Percentiles rank a stretch among this genome's conserved stretches.
phyloP scores from a whole-genome alignment of 2,329 filamentous ascomycete genomes.

The Didymella sp. region DNA sequence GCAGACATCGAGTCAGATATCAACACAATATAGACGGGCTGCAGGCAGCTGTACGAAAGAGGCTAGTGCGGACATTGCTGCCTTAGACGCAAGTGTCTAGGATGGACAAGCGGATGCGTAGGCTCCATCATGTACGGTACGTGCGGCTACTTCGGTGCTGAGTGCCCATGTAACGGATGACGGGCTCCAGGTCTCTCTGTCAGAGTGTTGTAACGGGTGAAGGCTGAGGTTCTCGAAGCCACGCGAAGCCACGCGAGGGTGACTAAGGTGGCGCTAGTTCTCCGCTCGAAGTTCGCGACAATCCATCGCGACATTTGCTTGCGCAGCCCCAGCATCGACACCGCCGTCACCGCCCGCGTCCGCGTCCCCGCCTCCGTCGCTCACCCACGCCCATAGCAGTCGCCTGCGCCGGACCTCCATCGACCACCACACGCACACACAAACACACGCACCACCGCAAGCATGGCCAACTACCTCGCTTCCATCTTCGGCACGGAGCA shows the following conservation, averaged over 20 bases:
- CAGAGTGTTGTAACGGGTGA: neutral
- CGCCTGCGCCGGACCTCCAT: neutral
- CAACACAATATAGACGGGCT: neutral
- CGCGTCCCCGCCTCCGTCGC: conserved; percentile 1
- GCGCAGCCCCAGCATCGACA: conserved; percentile 16
- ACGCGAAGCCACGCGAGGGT: conserved; percentile 19
- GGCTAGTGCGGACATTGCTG: conserved; percentile 9
- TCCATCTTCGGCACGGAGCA: conserved; percentile 99
- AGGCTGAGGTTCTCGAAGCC: conserved; percentile 12
- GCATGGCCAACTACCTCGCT: conserved; percentile 97
- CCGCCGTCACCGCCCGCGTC: conserved; percentile 5
- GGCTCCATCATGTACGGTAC: neutral
- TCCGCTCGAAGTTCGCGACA: conserved; percentile 23
- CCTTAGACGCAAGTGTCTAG: neutral
- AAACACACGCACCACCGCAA: conserved; percentile 23
- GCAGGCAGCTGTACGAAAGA: conserved; percentile 8
- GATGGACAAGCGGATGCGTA: neutral
- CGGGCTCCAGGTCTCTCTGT: neutral
- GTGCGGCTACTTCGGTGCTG: neutral
- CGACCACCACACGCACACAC: neutral
- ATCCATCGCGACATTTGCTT: conserved; percentile 27
- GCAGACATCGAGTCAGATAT: neutral
- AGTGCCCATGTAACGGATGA: neutral
- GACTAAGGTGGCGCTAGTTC: conserved; percentile 22
- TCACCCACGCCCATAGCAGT: neutral